Percentiles rank a stretch among this genome's conserved stretches.
Evolutionary conservation across 441 rosid species (phyloP).

Genomic region (Gossypium trilobum): DNA sequence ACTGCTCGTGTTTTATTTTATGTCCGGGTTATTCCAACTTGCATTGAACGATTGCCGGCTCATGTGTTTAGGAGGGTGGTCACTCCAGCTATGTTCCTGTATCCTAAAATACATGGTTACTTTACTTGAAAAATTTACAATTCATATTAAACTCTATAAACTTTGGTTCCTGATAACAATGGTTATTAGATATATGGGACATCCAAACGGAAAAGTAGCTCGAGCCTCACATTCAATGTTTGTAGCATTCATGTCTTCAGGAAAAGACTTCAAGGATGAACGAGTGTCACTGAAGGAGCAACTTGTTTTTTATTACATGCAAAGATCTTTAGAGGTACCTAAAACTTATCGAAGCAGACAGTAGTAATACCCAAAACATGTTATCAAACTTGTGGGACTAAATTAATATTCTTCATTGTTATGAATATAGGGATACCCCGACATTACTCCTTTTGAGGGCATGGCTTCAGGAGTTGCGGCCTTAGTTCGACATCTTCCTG

Average conservation of each 20-base stretch:
- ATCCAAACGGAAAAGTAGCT: slow-evolving; percentile 75
- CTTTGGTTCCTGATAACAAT: slow-evolving; percentile 30
- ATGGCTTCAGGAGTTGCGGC: slow-evolving; percentile 89
- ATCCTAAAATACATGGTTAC: slow-evolving; percentile 37
- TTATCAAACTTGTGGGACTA: slow-evolving; percentile 10
- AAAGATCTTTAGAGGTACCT: slow-evolving; percentile 72
- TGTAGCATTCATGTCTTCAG: slow-evolving; percentile 62
- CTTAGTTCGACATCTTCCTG: slow-evolving; percentile 73
- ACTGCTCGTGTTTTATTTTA: slow-evolving; percentile 82
- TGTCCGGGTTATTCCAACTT: slow-evolving; percentile 79
- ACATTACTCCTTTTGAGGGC: slow-evolving; percentile 78
- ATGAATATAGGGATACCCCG: slow-evolving; percentile 63
- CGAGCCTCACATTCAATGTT: slow-evolving; percentile 73
- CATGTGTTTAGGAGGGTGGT: slow-evolving; percentile 50
- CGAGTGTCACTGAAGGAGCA: slow-evolving; percentile 56
- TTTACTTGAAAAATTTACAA: background rate
- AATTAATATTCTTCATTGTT: slow-evolving; percentile 11
- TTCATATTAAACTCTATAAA: background rate
- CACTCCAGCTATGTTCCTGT: slow-evolving; percentile 83
- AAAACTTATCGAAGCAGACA: slow-evolving; percentile 9
- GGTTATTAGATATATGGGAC: slow-evolving; percentile 60
- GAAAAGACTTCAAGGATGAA: slow-evolving; percentile 49
- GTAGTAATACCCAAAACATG: background rate
- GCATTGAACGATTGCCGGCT: slow-evolving; percentile 54
- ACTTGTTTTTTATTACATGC: slow-evolving; percentile 68